phyloP scores from a whole-genome alignment of 78 protist genomes.

The Dictyostelium capitatum region DNA sequence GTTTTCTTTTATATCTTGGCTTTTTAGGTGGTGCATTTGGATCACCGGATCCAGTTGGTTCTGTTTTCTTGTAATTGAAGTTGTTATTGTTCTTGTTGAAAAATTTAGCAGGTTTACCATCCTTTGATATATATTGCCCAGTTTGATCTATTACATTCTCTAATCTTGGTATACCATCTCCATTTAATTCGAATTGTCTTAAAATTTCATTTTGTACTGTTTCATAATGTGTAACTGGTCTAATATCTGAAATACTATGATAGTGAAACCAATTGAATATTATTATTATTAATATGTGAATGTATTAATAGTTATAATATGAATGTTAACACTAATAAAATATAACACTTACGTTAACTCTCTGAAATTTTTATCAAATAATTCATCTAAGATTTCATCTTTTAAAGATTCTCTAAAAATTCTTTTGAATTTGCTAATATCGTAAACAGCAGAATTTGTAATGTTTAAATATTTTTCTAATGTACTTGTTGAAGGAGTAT shows the following conservation, averaged over 20 bases:
- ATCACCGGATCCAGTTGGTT: background rate
- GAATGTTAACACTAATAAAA: background rate
- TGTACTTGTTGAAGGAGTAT: background rate
- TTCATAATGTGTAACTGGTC: constrained; percentile 46
- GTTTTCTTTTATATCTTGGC: background rate
- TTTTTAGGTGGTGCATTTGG: background rate
- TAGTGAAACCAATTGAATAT: no score
- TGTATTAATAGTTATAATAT: background rate
- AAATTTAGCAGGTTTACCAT: background rate
- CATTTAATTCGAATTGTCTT: background rate
- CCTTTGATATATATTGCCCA: background rate
- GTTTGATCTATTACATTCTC: no score
- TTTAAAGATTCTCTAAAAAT: background rate
- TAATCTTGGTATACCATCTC: no score
- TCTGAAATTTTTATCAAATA: background rate
- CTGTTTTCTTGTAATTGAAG: background rate
- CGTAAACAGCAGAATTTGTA: background rate
- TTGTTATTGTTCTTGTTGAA: background rate
- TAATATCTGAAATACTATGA: constrained; percentile 36
- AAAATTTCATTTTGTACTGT: constrained; percentile 18
- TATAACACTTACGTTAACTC: background rate
- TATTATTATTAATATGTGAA: no score
- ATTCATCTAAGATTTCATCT: background rate
- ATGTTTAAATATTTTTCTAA: background rate
- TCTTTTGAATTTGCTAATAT: background rate